Evolutionary conservation across 805 yeast genomes (phyloP), one percentile per base, ranked within the genome.

Genomic region (Ogataea trehalophila): DNA sequence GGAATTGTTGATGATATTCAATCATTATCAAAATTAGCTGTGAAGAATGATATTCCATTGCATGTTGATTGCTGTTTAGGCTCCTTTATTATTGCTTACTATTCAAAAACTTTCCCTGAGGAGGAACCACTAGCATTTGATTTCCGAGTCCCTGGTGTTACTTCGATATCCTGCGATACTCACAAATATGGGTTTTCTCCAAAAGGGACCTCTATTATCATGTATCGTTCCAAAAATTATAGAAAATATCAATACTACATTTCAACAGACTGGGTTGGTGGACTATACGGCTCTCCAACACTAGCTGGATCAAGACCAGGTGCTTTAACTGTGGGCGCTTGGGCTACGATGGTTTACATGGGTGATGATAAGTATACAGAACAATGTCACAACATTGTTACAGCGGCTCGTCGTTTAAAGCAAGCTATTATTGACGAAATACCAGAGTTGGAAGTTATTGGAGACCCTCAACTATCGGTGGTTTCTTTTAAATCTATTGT

Each of bases 111-210:
- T 2, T 50, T 59, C 40, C 51, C 50, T 16, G 14, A 33, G 5
- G 63, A 57, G 13, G 54, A 56, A 5, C 52, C 66, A 4, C 85
- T 86, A 6, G 60, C 69, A 13, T 91, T 92, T 68, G 98, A 94
- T 64, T 92, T 92, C 69, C 72, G 92, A 54, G 74, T 89, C 2
- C 85, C 88, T 1, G 94, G 94, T 33, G 98, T 94, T n/a, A 94
- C 98, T 0, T 90, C 97, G 2, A 92, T 92, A 48, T 87, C 96
- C n/a, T 94, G 98, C 69, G 99, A 92, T 65, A 92, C 99, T n/a
- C 99, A 92, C 73, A 92, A 92, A 67, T 92, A 92, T 62, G 99
- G 98, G 1, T 94, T 92, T 74, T 97, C 98, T 8, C 99, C 99
- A 37, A 92, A 92, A 67, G 99, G 99, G 9, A 85, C 95, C 0